Evolutionary conservation across 345 rosid genomes (phyloP), one percentile per base, ranked within the genome.

Genomic region (Citrus mangshanensis): DNA sequence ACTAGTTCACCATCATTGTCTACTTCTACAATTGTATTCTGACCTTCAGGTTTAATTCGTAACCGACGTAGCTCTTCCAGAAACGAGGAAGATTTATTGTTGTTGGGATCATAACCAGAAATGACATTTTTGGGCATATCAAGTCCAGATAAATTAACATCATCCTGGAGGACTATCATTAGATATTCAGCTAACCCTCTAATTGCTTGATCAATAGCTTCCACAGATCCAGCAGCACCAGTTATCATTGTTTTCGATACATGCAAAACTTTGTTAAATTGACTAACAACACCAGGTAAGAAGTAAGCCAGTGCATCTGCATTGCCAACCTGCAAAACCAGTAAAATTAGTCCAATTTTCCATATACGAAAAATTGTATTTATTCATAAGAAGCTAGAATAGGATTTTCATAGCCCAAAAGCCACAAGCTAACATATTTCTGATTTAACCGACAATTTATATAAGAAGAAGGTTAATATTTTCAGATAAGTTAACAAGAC

Each of bases 251-350:
- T 82, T 78, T 91, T 92, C 9, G 97, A 83, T 81, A 88, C 87
- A 85, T 89, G 90, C 82, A 95, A 81, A 73, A 93, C 98, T 86
- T 91, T 92, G 37, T 88, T 82, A 81, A 95, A 87, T 78, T 95
- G 97, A 85, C 98, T 93, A 75, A 93, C 89, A 77, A 91, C 97
- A 79, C 97, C 99, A 79, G 99, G 99, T 77, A 95, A 87, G 82
- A 92, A 95, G 91, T 92, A 95, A 79, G 95, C 97, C 87, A 95
- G 83, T 49, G 93, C 93, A 88, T 93, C 97, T 65, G 98, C 92
- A 78, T 87, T 86, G 63, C 98, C 98, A 76, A 95, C 90, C 98
- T 93, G 85, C 82, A 87, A 72, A 79, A 64, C 37, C 22, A 22
- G 28, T 51, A 82, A 69, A 68, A 66, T 73, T 65, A 73, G 64